phyloP scores from a whole-genome alignment of 2,329 filamentous ascomycete species.

The Tolypocladium capitatum region DNA sequence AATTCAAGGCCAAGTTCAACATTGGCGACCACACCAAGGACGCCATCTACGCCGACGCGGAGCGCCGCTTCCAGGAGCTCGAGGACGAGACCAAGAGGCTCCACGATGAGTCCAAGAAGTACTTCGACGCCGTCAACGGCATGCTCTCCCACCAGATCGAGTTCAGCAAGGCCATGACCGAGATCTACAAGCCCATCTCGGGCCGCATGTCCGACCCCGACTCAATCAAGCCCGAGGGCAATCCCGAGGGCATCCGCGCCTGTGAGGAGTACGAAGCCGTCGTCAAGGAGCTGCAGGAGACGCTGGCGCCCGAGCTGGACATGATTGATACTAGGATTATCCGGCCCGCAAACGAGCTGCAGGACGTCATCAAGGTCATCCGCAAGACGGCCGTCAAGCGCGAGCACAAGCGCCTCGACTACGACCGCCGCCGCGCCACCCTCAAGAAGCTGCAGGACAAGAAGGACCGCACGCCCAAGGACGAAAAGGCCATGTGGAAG shows the following conservation, averaged over 20 bases:
- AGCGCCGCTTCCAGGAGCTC: conserved; percentile 84
- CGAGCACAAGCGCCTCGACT: conserved; percentile 95
- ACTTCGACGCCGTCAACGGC: conserved; percentile 94
- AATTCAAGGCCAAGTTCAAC: conserved; percentile 84
- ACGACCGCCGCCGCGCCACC: conserved; percentile 69
- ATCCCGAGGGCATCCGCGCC: conserved; percentile 82
- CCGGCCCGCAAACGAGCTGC: conserved; percentile 79
- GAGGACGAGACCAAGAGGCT: conserved; percentile 94
- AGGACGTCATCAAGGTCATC: conserved; percentile 91
- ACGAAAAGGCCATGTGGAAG: conserved; percentile 95
- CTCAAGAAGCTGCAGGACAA: conserved; percentile 96
- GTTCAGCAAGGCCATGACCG: conserved; percentile 89
- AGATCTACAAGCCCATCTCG: conserved; percentile 97
- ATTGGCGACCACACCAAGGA: conserved; percentile 94
- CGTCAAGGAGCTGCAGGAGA: conserved; percentile 80
- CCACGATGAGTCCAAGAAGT: conserved; percentile 94
- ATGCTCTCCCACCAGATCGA: conserved; percentile 98
- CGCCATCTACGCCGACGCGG: conserved; percentile 84
- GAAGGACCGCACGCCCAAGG: conserved; percentile 90
- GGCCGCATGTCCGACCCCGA: conserved; percentile 89
- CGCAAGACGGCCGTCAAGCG: conserved; percentile 80
- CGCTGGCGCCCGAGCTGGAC: conserved; percentile 80
- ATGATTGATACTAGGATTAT: conserved; percentile 94
- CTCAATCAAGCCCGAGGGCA: conserved; percentile 67
- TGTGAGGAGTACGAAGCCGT: conserved; percentile 94